These are phyloP conservation scores for Collybia sordida DNA, from an alignment of 768 basidiomycete genomes.

Conservation along the genomic window DNA sequence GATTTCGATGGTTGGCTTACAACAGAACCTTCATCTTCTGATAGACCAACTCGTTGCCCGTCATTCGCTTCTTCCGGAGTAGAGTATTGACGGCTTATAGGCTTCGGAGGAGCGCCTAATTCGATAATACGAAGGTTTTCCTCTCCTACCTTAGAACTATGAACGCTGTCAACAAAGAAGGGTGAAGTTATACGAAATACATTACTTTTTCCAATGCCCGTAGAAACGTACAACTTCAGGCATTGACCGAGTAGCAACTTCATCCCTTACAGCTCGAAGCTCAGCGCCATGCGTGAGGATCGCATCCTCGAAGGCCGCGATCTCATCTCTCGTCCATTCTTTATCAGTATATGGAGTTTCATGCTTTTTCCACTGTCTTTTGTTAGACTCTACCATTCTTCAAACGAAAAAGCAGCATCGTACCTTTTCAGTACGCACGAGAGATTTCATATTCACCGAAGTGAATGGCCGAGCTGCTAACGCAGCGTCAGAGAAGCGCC, in stretches of 20 bases:
- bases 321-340: conserved; percentile 70
- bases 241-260: conserved; percentile 67
- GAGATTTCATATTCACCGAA: conserved; percentile 62
- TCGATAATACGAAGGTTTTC: conserved; percentile 56
- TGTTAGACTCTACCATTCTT: neutral
- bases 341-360: conserved; percentile 68
- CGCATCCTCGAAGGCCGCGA: conserved; percentile 74
- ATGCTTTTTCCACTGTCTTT: conserved; percentile 61
- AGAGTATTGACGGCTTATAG: conserved; percentile 34
- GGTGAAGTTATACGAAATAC: conserved; percentile 2
- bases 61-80: conserved; percentile 36
- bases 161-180: conserved; percentile 2
- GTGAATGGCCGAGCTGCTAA: conserved; percentile 54
- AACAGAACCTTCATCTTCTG: conserved; percentile 80
- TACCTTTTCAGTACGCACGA: conserved; percentile 67
- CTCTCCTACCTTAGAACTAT: conserved; percentile 66
- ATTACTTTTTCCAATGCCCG: conserved; percentile 83
- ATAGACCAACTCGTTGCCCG: conserved; percentile 48
- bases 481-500: conserved; percentile 70
- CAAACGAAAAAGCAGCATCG: neutral
- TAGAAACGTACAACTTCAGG: conserved; percentile 83
- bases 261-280: conserved; percentile 74
- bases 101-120: conserved; percentile 33
- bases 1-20: conserved; percentile 54
- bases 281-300: conserved; percentile 75